Evolutionary conservation across 192 early-diverging fungal genomes (phyloP).

Genomic region (Coemansia sp.): DNA sequence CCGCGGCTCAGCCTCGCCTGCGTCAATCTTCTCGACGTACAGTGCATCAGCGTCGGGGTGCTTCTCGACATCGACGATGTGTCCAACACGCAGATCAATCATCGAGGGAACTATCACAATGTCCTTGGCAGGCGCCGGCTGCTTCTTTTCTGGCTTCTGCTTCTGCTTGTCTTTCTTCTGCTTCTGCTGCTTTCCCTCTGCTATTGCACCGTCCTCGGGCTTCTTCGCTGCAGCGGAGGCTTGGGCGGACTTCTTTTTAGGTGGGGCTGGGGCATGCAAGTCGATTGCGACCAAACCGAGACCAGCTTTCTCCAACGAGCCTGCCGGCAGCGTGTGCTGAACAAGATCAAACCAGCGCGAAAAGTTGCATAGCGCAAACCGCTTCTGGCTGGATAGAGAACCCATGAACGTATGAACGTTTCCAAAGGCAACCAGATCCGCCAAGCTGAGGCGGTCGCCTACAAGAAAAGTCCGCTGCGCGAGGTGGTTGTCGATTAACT

Average conservation of each 20-base stretch:
- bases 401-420: slow-evolving; percentile 61
- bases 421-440: slow-evolving; percentile 67
- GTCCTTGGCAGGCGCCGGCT: slow-evolving; percentile 42
- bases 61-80: slow-evolving; percentile 75
- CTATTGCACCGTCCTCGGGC: slow-evolving; percentile 17
- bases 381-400: slow-evolving; percentile 58
- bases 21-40: slow-evolving; percentile 94
- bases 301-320: slow-evolving; percentile 46
- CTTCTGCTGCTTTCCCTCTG: slow-evolving; percentile 33
- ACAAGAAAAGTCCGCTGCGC: slow-evolving; percentile 66
- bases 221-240: slow-evolving; percentile 28
- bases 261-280: slow-evolving; percentile 50
- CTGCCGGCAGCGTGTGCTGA: slow-evolving; percentile 62
- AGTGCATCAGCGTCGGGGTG: slow-evolving; percentile 96
- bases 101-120: slow-evolving; percentile 67
- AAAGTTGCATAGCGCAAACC: slow-evolving; percentile 61
- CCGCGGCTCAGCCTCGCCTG: slow-evolving; percentile 80
- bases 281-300: slow-evolving; percentile 57
- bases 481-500: slow-evolving; percentile 63
- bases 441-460: slow-evolving; percentile 62
- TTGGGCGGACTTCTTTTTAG: slow-evolving; percentile 55
- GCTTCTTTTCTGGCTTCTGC: slow-evolving; percentile 61
- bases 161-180: slow-evolving; percentile 60
- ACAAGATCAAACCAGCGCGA: slow-evolving; percentile 79
- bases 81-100: slow-evolving; percentile 92